Percentiles rank a stretch among this genome's conserved stretches.
Conservation (phyloP, 1,284 basidiomycete genomes). For the Flammula alnicola region DNA sequence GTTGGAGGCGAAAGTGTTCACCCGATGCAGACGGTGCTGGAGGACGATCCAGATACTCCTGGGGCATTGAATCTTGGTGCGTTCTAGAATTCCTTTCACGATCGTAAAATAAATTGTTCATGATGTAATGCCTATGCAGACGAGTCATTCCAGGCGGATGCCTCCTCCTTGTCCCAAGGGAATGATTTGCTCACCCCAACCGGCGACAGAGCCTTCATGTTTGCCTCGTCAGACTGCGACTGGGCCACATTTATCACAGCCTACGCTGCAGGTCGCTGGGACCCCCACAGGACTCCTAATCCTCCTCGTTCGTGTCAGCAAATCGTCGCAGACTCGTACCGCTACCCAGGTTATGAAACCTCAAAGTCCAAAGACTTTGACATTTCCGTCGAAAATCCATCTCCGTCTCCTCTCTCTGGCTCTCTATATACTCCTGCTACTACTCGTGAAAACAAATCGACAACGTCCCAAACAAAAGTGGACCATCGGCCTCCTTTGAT, state of each 20-base stretch:
- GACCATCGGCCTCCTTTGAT: too few relatives aligned
- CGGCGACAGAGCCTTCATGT: slow-evolving; percentile 13
- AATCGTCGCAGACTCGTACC: slow-evolving; percentile 23
- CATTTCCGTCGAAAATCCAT: slow-evolving; percentile 10
- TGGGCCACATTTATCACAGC: slow-evolving; percentile 80
- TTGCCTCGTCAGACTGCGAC: slow-evolving; percentile 50
- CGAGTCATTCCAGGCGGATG: too few relatives aligned
- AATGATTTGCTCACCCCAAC: neutral
- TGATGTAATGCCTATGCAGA: neutral
- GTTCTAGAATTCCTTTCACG: neutral
- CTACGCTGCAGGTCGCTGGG: slow-evolving; percentile 81
- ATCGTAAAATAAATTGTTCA: neutral
- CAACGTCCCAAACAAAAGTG: too few relatives aligned
- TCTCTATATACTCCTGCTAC: neutral
- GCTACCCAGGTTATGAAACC: slow-evolving; percentile 18
- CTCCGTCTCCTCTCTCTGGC: too few relatives aligned
- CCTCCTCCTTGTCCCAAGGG: too few relatives aligned
- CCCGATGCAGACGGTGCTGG: slow-evolving; percentile 29
- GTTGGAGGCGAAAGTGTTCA: neutral
- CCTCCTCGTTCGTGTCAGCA: slow-evolving; percentile 50
- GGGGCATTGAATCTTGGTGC: slow-evolving; percentile 6
- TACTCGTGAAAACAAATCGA: too few relatives aligned
- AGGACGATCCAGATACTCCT: slow-evolving; percentile 26
- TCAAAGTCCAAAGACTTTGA: slow-evolving; percentile 16
- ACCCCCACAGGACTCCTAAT: slow-evolving; percentile 75